Base-by-base conservation (phyloP, 2,329 filamentous ascomycete genomes). In the Stachybotrys chartarum region DNA sequence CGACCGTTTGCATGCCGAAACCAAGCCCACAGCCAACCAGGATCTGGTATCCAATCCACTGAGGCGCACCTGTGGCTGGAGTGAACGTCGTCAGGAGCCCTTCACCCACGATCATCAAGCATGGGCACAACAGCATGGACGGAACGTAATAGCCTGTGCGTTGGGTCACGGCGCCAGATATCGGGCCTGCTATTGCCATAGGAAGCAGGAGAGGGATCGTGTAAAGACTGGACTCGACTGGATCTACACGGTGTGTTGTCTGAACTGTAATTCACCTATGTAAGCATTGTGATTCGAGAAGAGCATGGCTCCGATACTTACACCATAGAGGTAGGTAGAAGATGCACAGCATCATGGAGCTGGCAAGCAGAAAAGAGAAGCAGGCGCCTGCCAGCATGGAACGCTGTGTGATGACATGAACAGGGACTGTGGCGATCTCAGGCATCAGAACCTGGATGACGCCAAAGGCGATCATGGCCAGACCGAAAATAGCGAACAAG, bases 11-110 rank as follows among this genome's bases (percentile, higher is more conserved):
- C 72, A 87, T 80, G 6, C 79, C 78, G 30, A 81, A 70, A 3
- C 84, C 84, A 5, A 85, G 64, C 1, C 83, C 83, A 51, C 83
- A 77, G 17, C 84, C 84, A 7, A 78, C 72, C 18, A 86, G 64
- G 55, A 83, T 80, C 61, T 86, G 81, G 61, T 74, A 86, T 12
- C 73, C 80, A 55, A 85, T 82, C 83, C 83, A 86, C 57, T 79
- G 74, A 2, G 72, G 66, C 1, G 76, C 74, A 3, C 70, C 67
- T 14, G 78, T 79, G 52, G 66, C 59, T 1, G 77, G 75, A 16
- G 65, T 69, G 35, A 85, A 76, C 0, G 81, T 86, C 54, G 75
- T 83, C 61, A 86, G 70, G 12, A 86, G 74, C 2, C 83, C 84
- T 52, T 78, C 70, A 24, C 81, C 82, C 8, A 81, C 59, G 7